Evolutionary conservation across 2,329 filamentous ascomycete genomes (phyloP).

Genomic region (Cladosporium sp.): DNA sequence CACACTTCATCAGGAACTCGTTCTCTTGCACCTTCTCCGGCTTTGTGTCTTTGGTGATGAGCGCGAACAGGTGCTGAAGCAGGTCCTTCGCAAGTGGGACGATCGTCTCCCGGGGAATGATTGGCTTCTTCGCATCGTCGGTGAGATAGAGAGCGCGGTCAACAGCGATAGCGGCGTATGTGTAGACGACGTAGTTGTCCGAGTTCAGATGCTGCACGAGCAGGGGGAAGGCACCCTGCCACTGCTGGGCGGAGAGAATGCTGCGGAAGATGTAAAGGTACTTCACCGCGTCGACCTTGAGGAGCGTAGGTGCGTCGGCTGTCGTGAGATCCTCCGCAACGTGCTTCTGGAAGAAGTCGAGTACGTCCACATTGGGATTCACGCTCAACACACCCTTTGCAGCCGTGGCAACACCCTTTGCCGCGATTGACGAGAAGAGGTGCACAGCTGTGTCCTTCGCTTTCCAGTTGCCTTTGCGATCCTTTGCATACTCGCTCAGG

Average conservation of each 20-base stretch:
- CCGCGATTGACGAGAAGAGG: constrained; percentile 88
- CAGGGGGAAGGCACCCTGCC: constrained; percentile 82
- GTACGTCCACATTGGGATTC: constrained; percentile 70
- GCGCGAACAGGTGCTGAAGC: constrained; percentile 80
- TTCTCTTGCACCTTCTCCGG: constrained; percentile 97
- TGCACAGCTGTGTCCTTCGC: constrained; percentile 98
- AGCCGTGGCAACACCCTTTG: constrained; percentile 82
- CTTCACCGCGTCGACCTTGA: constrained; percentile 97
- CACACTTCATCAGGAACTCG: constrained; percentile 96
- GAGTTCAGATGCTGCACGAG: constrained; percentile 88
- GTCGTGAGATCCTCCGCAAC: constrained; percentile 82
- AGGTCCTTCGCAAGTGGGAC: constrained; percentile 80
- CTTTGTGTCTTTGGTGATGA: constrained; percentile 79
- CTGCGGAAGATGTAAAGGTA: constrained; percentile 96
- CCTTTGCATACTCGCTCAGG: constrained; percentile 67
- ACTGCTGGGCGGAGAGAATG: constrained; percentile 86
- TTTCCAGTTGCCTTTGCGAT: constrained; percentile 74
- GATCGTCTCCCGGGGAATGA: constrained; percentile 77
- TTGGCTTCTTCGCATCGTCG: constrained; percentile 67
- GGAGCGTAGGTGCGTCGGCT: constrained; percentile 70
- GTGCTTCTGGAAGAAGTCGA: constrained; percentile 91
- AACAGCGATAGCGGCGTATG: constrained; percentile 94
- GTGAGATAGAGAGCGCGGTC: constrained; percentile 84
- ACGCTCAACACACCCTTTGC: constrained; percentile 87
- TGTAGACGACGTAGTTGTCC: constrained; percentile 93